Base-by-base conservation (phyloP, 1,139 yeast species). In the Pichia sp. region DNA sequence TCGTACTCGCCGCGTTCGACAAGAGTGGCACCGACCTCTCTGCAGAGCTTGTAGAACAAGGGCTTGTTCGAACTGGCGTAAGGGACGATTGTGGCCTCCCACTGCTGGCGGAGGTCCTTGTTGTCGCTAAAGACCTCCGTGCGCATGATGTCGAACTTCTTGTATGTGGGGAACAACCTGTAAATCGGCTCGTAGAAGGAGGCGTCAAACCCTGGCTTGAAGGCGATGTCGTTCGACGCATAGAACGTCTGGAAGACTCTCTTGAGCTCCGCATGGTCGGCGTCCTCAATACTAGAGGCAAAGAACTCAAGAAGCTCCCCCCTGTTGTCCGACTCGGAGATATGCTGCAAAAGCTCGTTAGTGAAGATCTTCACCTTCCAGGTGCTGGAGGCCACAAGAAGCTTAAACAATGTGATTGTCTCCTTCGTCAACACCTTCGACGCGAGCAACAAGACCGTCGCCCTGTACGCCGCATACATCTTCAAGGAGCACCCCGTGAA, bases 401-500 rank as follows among this genome's bases (percentile, higher is more conserved):
- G 30, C 41, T 41, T 48, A 4, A 50, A 16, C 40, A 55, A 53
- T 16, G 43, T 16, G 7, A 52, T 15, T 1, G 19, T n/a, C 23
- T 50, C 51, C 13, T 45, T 32, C 11, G 46, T 38, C 1, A 50
- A 6, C 6, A 46, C 29, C n/a, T 32, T 38, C 10, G 49, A 29
- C 11, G 50, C 48, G 8, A 41, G 8, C 3, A 53, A 16, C 13
- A 38, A 23, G 7, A 16, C 15, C 1, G 42, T 29, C 8, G 49
- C n/a, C 23, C 47, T 44, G 15, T 45, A n/a, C 2, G 36, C 8
- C 2, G 50, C 43, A 23, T 53, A 50, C 5, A n/a, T 13, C 43
- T 53, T 55, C n/a, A 51, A 45, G 32, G 52, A 49, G 26, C 47
- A 23, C 5, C 56, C 56, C 3, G 56, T 50, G 6, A 55, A 19